phyloP scores from a whole-genome alignment of 2,329 filamentous ascomycete species.

The Proliferodiscus dingleyae region DNA sequence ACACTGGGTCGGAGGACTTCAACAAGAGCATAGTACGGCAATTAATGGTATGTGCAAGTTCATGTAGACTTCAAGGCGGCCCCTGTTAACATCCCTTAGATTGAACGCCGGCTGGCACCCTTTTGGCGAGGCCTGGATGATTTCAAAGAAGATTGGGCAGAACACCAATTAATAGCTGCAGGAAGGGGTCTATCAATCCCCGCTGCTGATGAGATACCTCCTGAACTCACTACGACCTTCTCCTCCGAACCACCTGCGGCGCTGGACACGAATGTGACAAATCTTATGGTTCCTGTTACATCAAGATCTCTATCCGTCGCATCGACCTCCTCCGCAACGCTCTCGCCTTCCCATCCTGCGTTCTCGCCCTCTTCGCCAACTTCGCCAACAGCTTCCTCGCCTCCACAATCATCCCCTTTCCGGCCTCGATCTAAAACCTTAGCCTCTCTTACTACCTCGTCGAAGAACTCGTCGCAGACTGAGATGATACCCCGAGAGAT shows the following conservation, averaged over 20 bases:
- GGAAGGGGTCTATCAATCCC: conserved; percentile 81
- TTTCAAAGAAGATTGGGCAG: conserved; percentile 82
- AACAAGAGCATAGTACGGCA: conserved; percentile 84
- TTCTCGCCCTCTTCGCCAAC: conserved; percentile 56
- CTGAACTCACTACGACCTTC: conserved; percentile 47
- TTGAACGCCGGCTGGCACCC: conserved; percentile 85
- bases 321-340: conserved; percentile 61
- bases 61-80: background rate
- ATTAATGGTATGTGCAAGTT: conserved; percentile 63
- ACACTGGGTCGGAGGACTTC: conserved; percentile 89
- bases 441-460: conserved; percentile 70
- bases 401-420: conserved; percentile 54
- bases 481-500: conserved; percentile 75
- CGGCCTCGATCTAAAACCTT: conserved; percentile 85
- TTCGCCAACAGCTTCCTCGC: conserved; percentile 40
- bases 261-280: conserved; percentile 60
- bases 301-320: conserved; percentile 72
- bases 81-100: conserved; percentile 47
- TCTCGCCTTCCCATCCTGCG: conserved; percentile 56
- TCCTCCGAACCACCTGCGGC: conserved; percentile 43
- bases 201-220: conserved; percentile 74
- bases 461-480: conserved; percentile 64
- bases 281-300: conserved; percentile 73
- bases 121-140: conserved; percentile 95
- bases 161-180: conserved; percentile 90